Evolutionary conservation across 2,329 filamentous ascomycete species (phyloP), one percentile per base, ranked within the genome.

Genomic region (Lojkania enalia): DNA sequence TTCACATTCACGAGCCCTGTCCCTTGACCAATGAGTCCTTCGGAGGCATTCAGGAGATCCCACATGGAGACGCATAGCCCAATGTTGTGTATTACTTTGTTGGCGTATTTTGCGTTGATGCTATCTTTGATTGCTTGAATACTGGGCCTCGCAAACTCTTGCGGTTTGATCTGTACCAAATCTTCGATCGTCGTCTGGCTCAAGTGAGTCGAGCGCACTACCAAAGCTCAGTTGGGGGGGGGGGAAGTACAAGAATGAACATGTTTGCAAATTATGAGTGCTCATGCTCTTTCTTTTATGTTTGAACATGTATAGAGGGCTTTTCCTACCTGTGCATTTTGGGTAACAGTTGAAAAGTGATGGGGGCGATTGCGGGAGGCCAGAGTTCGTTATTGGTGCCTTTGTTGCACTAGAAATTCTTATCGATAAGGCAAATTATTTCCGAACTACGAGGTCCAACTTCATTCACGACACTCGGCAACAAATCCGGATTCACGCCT

Each of bases 61-160:
- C 94, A 96, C 60, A 99, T 83, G 65, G 88, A 92, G 57, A 99
- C 86, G 64, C 90, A 96, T 3, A 99, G 84, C 9, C 94, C 94
- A 47, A 97, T 85, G 64, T 94, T 94, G 67, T 96, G 92, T 50
- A 99, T 90, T 90, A 89, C 86, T 72, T 92, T 94, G 74, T 99
- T 96, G 48, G 92, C 85, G 71, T 96, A 99, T 73, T 99, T 99
- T 52, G 85, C 80, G 69, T 99, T 97, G 74, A 99, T 94, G 61
- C 94, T 94, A 74, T 99, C 91, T 72, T 96, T 90, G 52, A 99
- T 89, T 1, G 90, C 90, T 52, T 90, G 81, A 21, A 83, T 81
- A 63, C 88, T 95, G 49, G 83, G 79, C 71, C 94, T 94, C 49
- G 84, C 81, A 66, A 97, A 96, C 66, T 96, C 88, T 61, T 89